Evolutionary conservation across 108 stramenopile genomes (phyloP), one percentile per base, ranked within the genome.

Genomic region (Cylindrotheca fusiformis): DNA sequence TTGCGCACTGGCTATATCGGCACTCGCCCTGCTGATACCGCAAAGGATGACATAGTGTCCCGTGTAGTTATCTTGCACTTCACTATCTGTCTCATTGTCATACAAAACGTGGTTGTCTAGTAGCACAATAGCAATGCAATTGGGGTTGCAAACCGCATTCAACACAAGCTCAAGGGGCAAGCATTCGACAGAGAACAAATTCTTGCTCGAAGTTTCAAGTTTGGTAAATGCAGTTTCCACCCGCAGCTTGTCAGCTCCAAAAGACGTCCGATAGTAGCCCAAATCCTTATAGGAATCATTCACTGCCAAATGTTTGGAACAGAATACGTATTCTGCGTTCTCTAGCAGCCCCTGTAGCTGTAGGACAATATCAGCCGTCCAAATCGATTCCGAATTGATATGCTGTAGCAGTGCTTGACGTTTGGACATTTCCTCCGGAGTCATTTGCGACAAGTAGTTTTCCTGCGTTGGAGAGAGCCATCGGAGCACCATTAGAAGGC

Each of bases 41-140:
- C 72, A 75, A 10, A 91, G 54, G 23, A 91, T 44, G 25, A 91
- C 69, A 57, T 91, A 91, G 49, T 91, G 90, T 8, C 90, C 90
- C 22, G 75, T 57, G 56, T 87, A 90, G 1, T 60, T n/a, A n/a
- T n/a, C n/a, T n/a, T n/a, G n/a, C n/a, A n/a, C n/a, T 6, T 28
- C n/a, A 29, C 44, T 23, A 10, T 51, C 32, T n/a, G n/a, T n/a
- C 18, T 28, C 47, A n/a, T 30, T 4, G 45, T 68, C 41, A 28
- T 32, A 23, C 53, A 86, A 53, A 31, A 83, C 65, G 18, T 51
- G 21, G 59, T 88, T 83, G 70, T 91, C 85, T 21, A 88, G 24
- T 26, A 91, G 63, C n/a, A 78, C 79, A 52, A 91, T 76, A 21
- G 90, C 90, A 23, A 91, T 63, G 54, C 77, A 81, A 46, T 81